Conservation (phyloP, 352 stramenopile species). For the Pythium phragmiticola region DNA sequence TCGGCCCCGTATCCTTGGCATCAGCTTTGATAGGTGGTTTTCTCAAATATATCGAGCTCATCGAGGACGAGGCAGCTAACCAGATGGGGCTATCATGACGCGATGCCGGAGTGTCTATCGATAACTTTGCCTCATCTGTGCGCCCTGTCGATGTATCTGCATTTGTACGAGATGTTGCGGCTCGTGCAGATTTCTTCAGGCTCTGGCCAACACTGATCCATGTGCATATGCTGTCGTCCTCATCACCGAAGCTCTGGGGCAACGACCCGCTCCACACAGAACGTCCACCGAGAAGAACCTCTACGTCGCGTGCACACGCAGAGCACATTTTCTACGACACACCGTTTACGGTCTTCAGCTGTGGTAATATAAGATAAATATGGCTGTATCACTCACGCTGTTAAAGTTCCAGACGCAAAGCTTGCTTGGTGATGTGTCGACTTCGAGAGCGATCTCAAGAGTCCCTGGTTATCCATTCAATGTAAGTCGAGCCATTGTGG, state of each 20-base stretch:
- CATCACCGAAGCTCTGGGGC: constrained; percentile 62
- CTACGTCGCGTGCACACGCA: constrained; percentile 61
- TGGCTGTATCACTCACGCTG: constrained; percentile 37
- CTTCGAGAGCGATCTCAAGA: constrained; percentile 56
- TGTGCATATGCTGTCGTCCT: constrained; percentile 62
- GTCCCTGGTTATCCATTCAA: constrained; percentile 30
- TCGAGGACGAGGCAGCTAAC: constrained; percentile 15
- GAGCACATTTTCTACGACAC: constrained; percentile 29
- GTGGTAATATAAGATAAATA: not conserved
- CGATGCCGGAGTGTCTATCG: not conserved
- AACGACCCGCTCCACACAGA: constrained; percentile 78
- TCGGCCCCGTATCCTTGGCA: constrained; percentile 13
- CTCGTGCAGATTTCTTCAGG: constrained; percentile 17
- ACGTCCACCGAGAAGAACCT: constrained; percentile 58
- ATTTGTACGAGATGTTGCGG: not conserved
- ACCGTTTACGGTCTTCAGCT: too few species aligned
- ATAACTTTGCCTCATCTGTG: not conserved
- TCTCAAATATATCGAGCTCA: not conserved
- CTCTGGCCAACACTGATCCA: constrained; percentile 61
- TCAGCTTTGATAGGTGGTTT: constrained; percentile 4
- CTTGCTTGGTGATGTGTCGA: constrained; percentile 45
- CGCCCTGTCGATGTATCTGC: not conserved
- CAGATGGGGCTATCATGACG: constrained; percentile 24
- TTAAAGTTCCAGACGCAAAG: constrained; percentile 86
- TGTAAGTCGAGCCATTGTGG: not conserved